Evolutionary conservation across 352 stramenopile genomes (phyloP).

Genomic region (Globisporangium spiculum): DNA sequence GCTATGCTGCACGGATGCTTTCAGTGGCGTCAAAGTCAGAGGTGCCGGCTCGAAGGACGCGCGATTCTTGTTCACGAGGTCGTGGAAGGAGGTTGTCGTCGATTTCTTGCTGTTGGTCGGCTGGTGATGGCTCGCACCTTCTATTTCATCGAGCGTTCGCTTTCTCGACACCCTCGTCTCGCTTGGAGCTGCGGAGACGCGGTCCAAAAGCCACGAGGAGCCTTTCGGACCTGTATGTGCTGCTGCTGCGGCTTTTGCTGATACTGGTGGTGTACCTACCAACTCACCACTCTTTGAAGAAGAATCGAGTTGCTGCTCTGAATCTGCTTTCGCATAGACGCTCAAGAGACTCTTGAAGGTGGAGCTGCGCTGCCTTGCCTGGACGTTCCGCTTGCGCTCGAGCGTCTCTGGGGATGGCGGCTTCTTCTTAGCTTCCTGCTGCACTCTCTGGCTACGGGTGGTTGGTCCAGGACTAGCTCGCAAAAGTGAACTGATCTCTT

Average conservation of each 20-base stretch:
- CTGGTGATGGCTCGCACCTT: background rate
- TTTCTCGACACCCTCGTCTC: conserved; percentile 9
- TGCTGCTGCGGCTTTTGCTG: conserved; percentile 4
- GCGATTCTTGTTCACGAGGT: conserved; percentile 33
- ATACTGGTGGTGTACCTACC: background rate
- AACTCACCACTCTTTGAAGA: conserved; percentile 10
- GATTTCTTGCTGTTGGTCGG: background rate
- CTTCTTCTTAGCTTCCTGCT: background rate
- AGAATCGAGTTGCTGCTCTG: background rate
- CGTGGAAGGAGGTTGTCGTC: conserved; percentile 33
- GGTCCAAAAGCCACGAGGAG: conserved; percentile 25
- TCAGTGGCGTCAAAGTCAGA: conserved; percentile 7
- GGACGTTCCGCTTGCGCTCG: conserved; percentile 12
- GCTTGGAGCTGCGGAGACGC: conserved; percentile 9
- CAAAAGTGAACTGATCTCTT: background rate
- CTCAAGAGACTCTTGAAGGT: conserved; percentile 18
- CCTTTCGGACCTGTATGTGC: conserved; percentile 7
- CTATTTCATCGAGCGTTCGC: background rate
- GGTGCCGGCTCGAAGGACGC: conserved; percentile 7
- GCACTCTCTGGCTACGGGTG: background rate
- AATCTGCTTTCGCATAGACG: conserved; percentile 7
- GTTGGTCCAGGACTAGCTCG: background rate
- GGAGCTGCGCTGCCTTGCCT: conserved; percentile 23
- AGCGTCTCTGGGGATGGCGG: conserved; percentile 12
- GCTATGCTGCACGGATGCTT: conserved; percentile 5